Percentiles rank a stretch among this genome's conserved stretches.
phyloP scores from a whole-genome alignment of 352 stramenopile genomes.

The Phytophthora fragariae region DNA sequence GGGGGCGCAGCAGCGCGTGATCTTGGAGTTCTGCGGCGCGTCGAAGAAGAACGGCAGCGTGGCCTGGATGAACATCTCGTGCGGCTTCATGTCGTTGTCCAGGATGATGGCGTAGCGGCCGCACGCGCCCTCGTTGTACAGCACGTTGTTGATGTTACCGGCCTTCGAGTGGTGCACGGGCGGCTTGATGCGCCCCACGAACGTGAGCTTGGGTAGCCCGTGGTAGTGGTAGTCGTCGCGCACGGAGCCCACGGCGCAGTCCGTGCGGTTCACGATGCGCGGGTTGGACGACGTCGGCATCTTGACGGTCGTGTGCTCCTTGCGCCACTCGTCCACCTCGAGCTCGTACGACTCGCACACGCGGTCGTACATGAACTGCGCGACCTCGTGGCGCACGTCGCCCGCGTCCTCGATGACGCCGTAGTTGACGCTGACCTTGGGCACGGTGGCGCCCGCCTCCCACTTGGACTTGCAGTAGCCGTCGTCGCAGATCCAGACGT shows the following conservation, averaged over 20 bases:
- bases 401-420: slow-evolving; percentile 78
- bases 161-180: slow-evolving; percentile 81
- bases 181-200: slow-evolving; percentile 72
- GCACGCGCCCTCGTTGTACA: slow-evolving; percentile 81
- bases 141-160: slow-evolving; percentile 86
- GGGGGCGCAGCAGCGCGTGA: slow-evolving; percentile 62
- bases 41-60: slow-evolving; percentile 81
- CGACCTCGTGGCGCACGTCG: slow-evolving; percentile 74
- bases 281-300: slow-evolving; percentile 61
- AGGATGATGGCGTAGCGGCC: slow-evolving; percentile 80
- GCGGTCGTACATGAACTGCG: slow-evolving; percentile 81
- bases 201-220: slow-evolving; percentile 67
- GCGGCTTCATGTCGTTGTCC: slow-evolving; percentile 87
- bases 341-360: slow-evolving; percentile 75
- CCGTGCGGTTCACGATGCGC: slow-evolving; percentile 52
- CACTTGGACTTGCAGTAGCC: slow-evolving; percentile 81
- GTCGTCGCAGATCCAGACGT: slow-evolving; percentile 83
- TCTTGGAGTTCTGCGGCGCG: slow-evolving; percentile 70
- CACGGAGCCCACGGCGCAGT: slow-evolving; percentile 73
- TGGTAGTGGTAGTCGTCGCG: slow-evolving; percentile 79
- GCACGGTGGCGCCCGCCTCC: slow-evolving; percentile 50
- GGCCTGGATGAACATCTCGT: slow-evolving; percentile 80
- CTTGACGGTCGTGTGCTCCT: slow-evolving; percentile 75
- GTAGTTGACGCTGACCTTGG: slow-evolving; percentile 69
- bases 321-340: slow-evolving; percentile 77